phyloP scores from a whole-genome alignment of 2,329 filamentous ascomycete species.

The Aspergillus ibericus region DNA sequence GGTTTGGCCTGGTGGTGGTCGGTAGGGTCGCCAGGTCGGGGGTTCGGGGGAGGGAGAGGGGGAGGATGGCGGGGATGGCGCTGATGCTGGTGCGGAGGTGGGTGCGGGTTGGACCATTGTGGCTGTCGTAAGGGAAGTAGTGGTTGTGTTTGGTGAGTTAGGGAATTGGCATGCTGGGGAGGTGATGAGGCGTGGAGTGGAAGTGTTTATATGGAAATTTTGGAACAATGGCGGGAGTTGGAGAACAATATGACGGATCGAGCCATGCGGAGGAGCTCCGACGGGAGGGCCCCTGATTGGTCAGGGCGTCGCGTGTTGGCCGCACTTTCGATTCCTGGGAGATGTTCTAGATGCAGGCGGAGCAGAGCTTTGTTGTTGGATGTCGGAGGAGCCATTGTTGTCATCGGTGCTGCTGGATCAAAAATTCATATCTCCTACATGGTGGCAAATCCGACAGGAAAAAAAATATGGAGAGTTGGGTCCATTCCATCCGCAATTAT shows the following conservation, averaged over 20 bases:
- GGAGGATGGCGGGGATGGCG: background rate
- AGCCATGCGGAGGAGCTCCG: background rate
- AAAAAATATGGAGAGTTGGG: too few species aligned
- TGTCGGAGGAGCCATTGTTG: too few species aligned
- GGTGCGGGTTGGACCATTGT: background rate
- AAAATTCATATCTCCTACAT: too few species aligned
- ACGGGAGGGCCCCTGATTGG: background rate
- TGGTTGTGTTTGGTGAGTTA: background rate
- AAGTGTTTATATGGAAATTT: background rate
- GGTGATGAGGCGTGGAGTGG: background rate
- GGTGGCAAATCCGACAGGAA: too few species aligned
- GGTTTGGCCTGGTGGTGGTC: constrained; percentile 10
- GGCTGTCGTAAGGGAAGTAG: constrained; percentile 1
- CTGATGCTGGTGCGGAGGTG: background rate
- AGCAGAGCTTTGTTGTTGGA: too few species aligned
- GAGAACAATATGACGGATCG: constrained; percentile 9
- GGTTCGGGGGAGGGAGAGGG: background rate
- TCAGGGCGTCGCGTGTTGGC: background rate
- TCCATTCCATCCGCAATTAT: too few species aligned
- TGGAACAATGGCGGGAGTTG: background rate
- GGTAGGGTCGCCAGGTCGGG: constrained; percentile 18
- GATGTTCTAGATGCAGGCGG: too few species aligned
- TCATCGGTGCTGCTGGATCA: too few species aligned
- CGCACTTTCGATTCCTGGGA: too few species aligned
- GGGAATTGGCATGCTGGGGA: background rate